Evolutionary conservation across 129 eudicot genomes (phyloP).

Genomic region (Oenanthe sinensis): DNA sequence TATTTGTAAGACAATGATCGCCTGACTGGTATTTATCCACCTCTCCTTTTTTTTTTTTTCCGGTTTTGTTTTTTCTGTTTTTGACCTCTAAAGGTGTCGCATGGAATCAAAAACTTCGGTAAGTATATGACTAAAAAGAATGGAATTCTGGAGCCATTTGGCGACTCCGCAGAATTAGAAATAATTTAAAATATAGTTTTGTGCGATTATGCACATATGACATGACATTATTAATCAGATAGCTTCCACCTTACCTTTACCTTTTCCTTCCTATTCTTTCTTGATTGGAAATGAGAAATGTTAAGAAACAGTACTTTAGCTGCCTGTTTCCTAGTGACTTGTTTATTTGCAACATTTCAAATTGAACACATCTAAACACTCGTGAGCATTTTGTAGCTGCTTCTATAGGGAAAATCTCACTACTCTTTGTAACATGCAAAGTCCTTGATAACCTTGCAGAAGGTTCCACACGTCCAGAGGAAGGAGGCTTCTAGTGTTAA

Average conservation of each 20-base stretch:
- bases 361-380: not conserved
- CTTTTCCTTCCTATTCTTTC: not conserved
- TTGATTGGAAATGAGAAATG: not conserved
- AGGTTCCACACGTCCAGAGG: slow-evolving; percentile 34
- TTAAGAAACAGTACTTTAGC: not conserved
- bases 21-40: not conserved
- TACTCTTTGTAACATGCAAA: not conserved
- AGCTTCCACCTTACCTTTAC: not conserved
- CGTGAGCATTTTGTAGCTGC: not conserved
- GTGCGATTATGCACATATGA: not conserved
- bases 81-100: not conserved
- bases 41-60: not conserved
- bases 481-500: slow-evolving; percentile 72
- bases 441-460: slow-evolving; percentile 27
- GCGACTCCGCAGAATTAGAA: not conserved
- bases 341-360: not conserved
- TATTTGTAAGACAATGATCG: not conserved
- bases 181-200: not conserved
- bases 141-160: not conserved
- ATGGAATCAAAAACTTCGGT: not conserved
- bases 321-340: not conserved
- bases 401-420: not conserved
- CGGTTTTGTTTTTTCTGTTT: not conserved
- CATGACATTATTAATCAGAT: not conserved
- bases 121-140: not conserved